Base-by-base conservation (phyloP, 192 early-diverging fungal species). In the Coemansia sp. region DNA sequence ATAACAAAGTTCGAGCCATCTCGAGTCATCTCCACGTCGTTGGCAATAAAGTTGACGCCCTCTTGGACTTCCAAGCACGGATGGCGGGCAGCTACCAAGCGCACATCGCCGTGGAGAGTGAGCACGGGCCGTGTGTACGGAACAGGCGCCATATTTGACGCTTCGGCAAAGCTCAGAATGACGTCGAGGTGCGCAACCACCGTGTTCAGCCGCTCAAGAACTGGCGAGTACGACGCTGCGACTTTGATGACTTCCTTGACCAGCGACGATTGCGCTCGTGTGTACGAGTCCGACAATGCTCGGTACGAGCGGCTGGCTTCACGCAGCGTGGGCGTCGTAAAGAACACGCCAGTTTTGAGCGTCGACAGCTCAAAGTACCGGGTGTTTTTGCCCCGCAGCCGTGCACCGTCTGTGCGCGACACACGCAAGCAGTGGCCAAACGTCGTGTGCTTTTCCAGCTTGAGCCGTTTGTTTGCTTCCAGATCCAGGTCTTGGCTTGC, bases 11-110 rank as follows among this genome's bases (percentile, higher is more conserved):
- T 88, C 4, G 81, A 83, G 22, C 77, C 81, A 84, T 90, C 90
- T 57, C 84, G 73, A 14, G 77, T 60, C 76, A 98, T 79, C 37
- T 77, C 80, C 1, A 93, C 93, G 72, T 97, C 92, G 69, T 98
- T 98, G 22, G 92, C 91, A 79, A 98, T 98, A 73, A 97, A 96
- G 5, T 88, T 84, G 35, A 95, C 90, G 60, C 88, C 89, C 47
- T 94, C 91, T 66, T 97, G 95, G 8, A 90, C 88, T 67, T 99
- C 97, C 35, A 99, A 62, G 66, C 94, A 96, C 14, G 97, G 95
- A 70, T 99, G 97, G 55, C 97, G 84, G 1, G 92, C 83, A 5
- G 79, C 86, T 27, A 76, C 72, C 60, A 99, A 76, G 5, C 79
- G 24, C n/a, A 97, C 70, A 48, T 88, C 79, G 25, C 89, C 91